Conservation (phyloP, 1,139 yeast species). For the Pneumocystis sp. region DNA sequence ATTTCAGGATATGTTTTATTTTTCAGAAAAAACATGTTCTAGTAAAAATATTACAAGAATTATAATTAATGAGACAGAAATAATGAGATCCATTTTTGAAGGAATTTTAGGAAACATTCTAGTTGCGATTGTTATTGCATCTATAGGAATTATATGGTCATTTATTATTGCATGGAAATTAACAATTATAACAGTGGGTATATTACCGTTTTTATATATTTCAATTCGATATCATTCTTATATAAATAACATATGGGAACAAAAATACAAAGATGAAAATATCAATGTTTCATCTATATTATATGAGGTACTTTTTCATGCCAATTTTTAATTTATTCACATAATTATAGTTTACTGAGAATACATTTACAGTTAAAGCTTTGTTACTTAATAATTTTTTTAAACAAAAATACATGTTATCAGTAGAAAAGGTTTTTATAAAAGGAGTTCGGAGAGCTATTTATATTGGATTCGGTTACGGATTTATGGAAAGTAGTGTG, state of each 20-base stretch:
- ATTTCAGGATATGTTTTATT: slow-evolving; percentile 44
- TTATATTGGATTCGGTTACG: slow-evolving; percentile 27
- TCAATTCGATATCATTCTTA: slow-evolving; percentile 40
- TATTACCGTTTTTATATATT: slow-evolving; percentile 47
- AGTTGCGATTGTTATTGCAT: slow-evolving; percentile 37
- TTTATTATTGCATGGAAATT: slow-evolving; percentile 72
- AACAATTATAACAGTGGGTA: slow-evolving; percentile 61
- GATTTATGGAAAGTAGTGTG: slow-evolving; percentile 4
- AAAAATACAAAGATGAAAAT: slow-evolving; percentile 41
- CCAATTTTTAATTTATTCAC: slow-evolving; percentile 1
- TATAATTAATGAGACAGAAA: slow-evolving; percentile 67
- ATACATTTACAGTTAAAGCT: slow-evolving; percentile 6
- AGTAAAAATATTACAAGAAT: slow-evolving; percentile 52
- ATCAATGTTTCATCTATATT: slow-evolving; percentile 39
- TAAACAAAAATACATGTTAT: neutral
- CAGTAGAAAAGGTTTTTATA: neutral
- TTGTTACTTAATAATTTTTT: slow-evolving; percentile 23
- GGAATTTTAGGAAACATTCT: slow-evolving; percentile 30
- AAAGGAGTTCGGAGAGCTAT: slow-evolving; percentile 31
- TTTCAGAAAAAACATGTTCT: slow-evolving; percentile 22
- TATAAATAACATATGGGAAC: slow-evolving; percentile 41
- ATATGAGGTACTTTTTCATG: slow-evolving; percentile 29
- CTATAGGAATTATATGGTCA: slow-evolving; percentile 63
- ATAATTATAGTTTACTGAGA: slow-evolving; percentile 5
- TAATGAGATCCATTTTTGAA: slow-evolving; percentile 50